Evolutionary conservation across 2,329 filamentous ascomycete genomes (phyloP), one percentile per base, ranked within the genome.

Genomic region (Fusarium austroafricanum): DNA sequence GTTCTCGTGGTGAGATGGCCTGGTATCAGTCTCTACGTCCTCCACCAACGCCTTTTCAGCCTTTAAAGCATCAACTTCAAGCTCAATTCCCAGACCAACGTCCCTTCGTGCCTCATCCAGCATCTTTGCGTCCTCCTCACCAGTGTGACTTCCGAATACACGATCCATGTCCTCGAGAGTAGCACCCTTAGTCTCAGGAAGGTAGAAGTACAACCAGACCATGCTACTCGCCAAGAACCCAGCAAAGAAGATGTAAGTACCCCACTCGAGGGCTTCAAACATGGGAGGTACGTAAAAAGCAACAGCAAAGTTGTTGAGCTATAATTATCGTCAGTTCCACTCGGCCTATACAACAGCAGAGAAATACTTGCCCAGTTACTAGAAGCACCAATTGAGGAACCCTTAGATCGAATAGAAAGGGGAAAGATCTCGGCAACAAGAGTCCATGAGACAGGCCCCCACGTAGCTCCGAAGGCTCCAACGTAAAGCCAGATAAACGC

Each of bases 211-310:
- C 15, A 84, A 78, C 73, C 84, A 88, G 15, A 83, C 71, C 35
- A 82, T 79, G 1, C 84, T 81, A 7, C 76, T 71, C 15, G 83
- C 76, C 44, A 85, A 83, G 45, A 85, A 80, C 0, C 79, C 79
- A 15, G 83, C 83, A 69, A 88, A 88, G 78, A 88, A 87, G 65
- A 86, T 84, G 70, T 86, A 87, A 0, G 84, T 84, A 12, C 84
- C 85, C 74, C 81, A 86, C 18, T 78, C 68, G 57, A 79, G 60
- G 2, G 57, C 62, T 10, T 71, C 55, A 10, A 73, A 61, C 71
- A 81, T 84, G 12, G 79, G 76, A 5, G 80, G 81, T 1, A 81
- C 79, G 39, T 79, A 81, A 39, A 83, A 79, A 4, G 81, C 82
- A 17, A 84, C 79, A 46, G 79, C 77, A 56, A 84, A 84, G 65